Percentiles rank a stretch among this genome's conserved stretches.
Evolutionary conservation across 768 basidiomycete genomes (phyloP).

Genomic region (Mycena galopus): DNA sequence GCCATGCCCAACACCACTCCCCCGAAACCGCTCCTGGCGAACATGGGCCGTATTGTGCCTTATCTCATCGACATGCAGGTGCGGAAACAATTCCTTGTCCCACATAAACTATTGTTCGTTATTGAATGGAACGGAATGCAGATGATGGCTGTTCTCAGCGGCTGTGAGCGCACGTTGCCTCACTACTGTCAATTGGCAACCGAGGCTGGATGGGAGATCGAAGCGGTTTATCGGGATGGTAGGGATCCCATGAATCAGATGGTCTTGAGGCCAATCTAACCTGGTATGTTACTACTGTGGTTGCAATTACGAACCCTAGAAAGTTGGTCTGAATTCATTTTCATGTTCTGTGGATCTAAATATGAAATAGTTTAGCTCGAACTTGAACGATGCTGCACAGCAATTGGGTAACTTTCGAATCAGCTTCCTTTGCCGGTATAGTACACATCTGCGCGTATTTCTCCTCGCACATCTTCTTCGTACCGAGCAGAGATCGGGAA

Average conservation of each 20-base stretch:
- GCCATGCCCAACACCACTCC: neutral
- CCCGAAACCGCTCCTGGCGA: slow-evolving; percentile 20
- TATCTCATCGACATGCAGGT: slow-evolving; percentile 32
- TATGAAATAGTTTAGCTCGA: no score
- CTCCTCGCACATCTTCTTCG: no score
- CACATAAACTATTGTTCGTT: neutral
- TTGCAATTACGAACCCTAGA: neutral
- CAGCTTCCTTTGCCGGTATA: no score
- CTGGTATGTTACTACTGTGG: neutral
- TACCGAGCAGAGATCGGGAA: no score
- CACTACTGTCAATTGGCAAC: slow-evolving; percentile 2
- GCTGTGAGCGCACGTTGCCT: slow-evolving; percentile 22
- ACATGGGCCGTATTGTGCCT: neutral
- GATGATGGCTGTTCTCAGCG: slow-evolving; percentile 25
- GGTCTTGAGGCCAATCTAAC: neutral
- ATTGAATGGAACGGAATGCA: neutral
- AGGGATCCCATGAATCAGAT: neutral
- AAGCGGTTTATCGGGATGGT: slow-evolving; percentile 5
- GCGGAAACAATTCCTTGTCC: neutral
- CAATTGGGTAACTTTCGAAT: no score
- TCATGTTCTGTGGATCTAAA: neutral
- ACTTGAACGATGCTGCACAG: no score
- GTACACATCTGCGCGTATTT: no score
- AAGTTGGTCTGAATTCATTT: neutral
- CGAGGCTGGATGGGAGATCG: slow-evolving; percentile 29